A percentile compares a stretch with the other conserved stretches of the same genome.
These are phyloP conservation scores for Thermothelomyces thermophilus DNA, from an alignment of 2,329 filamentous ascomycete genomes.

Conservation along the genomic window DNA sequence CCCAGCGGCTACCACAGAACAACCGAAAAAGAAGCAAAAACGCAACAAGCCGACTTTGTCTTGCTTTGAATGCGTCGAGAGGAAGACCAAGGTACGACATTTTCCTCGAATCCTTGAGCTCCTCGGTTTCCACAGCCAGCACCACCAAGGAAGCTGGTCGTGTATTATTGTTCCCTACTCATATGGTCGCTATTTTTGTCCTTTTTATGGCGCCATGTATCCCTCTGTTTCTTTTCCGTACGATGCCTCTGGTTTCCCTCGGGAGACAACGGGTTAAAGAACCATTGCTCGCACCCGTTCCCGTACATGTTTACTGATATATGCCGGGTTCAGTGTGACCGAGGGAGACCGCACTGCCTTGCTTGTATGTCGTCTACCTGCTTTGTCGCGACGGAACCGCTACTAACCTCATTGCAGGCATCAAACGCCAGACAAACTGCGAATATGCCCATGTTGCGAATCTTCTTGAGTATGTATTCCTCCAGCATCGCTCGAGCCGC, in stretches of 20 bases:
- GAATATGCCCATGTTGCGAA: slow-evolving; percentile 71
- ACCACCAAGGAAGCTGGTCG: no score
- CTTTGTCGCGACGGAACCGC: neutral
- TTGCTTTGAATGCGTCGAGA: slow-evolving; percentile 72
- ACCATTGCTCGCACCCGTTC: neutral
- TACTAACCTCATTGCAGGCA: slow-evolving; percentile 40
- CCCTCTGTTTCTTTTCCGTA: no score
- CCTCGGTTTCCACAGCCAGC: neutral
- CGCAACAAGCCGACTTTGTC: slow-evolving; percentile 78
- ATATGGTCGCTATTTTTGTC: no score
- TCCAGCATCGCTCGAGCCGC: neutral
- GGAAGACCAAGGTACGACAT: slow-evolving; percentile 67
- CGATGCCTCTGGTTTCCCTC: no score
- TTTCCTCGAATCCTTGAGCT: slow-evolving; percentile 2
- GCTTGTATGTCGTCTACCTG: slow-evolving; percentile 44
- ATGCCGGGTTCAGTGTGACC: slow-evolving; percentile 54
- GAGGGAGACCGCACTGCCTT: slow-evolving; percentile 62
- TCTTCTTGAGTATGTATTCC: slow-evolving; percentile 58
- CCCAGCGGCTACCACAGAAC: slow-evolving; percentile 27
- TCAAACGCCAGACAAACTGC: slow-evolving; percentile 71
- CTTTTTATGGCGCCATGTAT: no score
- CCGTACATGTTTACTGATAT: slow-evolving; percentile 7
- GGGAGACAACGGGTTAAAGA: no score
- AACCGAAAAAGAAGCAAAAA: slow-evolving; percentile 67
- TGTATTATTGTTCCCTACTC: neutral